Conservation (phyloP, 352 stramenopile species). For the Phytophthora crassamura region DNA sequence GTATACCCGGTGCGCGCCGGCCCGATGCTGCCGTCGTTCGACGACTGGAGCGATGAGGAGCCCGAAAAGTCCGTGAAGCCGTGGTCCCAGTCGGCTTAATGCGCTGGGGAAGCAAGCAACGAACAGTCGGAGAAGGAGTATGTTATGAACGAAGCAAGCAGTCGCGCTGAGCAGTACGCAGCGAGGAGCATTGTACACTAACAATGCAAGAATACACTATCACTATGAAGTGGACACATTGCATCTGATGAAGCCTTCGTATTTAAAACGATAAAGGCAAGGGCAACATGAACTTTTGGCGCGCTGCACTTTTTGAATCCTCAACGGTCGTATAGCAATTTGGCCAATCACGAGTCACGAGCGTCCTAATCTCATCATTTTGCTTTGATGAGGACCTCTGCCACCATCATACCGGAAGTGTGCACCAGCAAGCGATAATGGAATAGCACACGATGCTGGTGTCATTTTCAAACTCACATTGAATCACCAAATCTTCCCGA, state of each 20-base stretch:
- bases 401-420: too few species aligned
- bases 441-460: not conserved
- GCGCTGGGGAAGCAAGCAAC: not conserved
- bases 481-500: not conserved
- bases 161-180: not conserved
- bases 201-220: constrained; percentile 17
- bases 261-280: too few species aligned
- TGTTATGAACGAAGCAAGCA: constrained; percentile 34
- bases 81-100: constrained; percentile 33
- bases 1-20: constrained; percentile 30
- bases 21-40: constrained; percentile 28
- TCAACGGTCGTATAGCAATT: constrained; percentile 8
- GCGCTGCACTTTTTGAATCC: constrained; percentile 21
- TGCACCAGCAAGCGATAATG: not conserved
- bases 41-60: constrained; percentile 28
- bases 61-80: constrained; percentile 16
- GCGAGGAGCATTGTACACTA: constrained; percentile 14
- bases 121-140: constrained; percentile 1
- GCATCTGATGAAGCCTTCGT: too few species aligned
- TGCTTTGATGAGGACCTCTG: too few species aligned
- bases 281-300: not conserved
- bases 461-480: constrained; percentile 12
- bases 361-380: constrained; percentile 27
- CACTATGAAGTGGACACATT: too few species aligned
- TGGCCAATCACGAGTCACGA: constrained; percentile 9